Conservation (phyloP, 169 alveolate genomes). For the Plasmodium relictum region DNA sequence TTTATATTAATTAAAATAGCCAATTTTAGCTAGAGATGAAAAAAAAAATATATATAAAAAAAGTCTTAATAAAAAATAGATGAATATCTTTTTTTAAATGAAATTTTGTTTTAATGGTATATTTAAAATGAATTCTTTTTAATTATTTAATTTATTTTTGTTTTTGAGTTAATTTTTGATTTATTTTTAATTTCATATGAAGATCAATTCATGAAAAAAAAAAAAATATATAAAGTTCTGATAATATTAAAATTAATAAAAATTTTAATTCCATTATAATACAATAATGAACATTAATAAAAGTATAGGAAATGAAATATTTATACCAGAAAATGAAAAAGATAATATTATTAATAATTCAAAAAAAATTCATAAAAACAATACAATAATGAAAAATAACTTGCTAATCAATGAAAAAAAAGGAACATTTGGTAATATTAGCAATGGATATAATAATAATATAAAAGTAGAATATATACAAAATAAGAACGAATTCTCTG, state of each 20-base stretch:
- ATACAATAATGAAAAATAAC: too few relatives aligned
- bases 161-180: neutral
- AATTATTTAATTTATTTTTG: neutral
- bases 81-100: neutral
- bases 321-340: slow-evolving; percentile 22
- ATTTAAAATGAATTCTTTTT: neutral
- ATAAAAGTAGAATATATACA: too few relatives aligned
- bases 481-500: too few relatives aligned
- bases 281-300: slow-evolving; percentile 44
- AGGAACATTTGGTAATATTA: too few relatives aligned
- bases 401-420: too few relatives aligned
- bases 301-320: slow-evolving; percentile 48
- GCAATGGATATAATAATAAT: too few relatives aligned
- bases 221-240: neutral
- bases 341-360: neutral
- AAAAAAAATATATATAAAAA: too few relatives aligned
- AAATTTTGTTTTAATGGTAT: neutral
- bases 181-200: neutral
- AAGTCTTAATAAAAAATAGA: neutral
- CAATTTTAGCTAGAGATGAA: too few relatives aligned
- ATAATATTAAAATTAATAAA: neutral
- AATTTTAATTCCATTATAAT: slow-evolving; percentile 4
- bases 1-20: too few relatives aligned
- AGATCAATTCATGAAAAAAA: neutral
- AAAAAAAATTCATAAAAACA: too few relatives aligned